These are phyloP conservation scores for Oxyria digyna DNA, from an alignment of 148 eudicot genomes.

Conservation along the genomic window DNA sequence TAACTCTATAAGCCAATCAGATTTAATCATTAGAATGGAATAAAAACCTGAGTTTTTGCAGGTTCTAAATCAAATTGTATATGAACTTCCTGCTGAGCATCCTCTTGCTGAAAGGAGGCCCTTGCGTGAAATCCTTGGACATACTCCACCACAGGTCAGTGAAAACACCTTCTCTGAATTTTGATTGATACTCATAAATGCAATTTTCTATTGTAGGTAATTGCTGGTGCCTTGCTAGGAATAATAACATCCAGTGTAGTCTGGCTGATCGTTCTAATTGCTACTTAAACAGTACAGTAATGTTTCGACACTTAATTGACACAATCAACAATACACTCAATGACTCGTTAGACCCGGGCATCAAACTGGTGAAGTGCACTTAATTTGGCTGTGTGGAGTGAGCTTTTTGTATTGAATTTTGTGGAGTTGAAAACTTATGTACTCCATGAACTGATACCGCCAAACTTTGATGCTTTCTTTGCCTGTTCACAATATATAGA, in stretches of 20 bases:
- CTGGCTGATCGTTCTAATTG: slow-evolving; percentile 23
- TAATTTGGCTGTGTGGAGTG: not conserved
- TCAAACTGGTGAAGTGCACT: not conserved
- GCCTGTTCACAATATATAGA: not conserved
- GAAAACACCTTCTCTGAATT: not conserved
- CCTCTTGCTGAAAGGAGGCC: slow-evolving; percentile 96
- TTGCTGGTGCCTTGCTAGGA: slow-evolving; percentile 69
- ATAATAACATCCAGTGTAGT: slow-evolving; percentile 33
- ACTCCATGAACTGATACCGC: not conserved
- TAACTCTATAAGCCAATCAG: too few species aligned
- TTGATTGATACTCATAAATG: not conserved
- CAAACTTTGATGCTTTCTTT: not conserved
- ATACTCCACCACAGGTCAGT: slow-evolving; percentile 84
- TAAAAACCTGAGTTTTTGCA: slow-evolving; percentile 18
- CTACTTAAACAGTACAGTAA: not conserved
- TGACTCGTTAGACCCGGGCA: not conserved
- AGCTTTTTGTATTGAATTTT: not conserved
- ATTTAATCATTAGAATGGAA: not conserved
- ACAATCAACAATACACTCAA: not conserved
- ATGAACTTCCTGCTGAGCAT: slow-evolving; percentile 93
- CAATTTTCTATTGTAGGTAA: slow-evolving; percentile 31
- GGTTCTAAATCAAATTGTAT: slow-evolving; percentile 96
- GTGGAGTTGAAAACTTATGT: not conserved
- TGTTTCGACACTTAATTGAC: not conserved
- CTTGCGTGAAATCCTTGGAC: slow-evolving; percentile 90